These are phyloP conservation scores for Xylariaceae sp. DNA, from an alignment of 2,329 filamentous ascomycete species.

Conservation along the genomic window DNA sequence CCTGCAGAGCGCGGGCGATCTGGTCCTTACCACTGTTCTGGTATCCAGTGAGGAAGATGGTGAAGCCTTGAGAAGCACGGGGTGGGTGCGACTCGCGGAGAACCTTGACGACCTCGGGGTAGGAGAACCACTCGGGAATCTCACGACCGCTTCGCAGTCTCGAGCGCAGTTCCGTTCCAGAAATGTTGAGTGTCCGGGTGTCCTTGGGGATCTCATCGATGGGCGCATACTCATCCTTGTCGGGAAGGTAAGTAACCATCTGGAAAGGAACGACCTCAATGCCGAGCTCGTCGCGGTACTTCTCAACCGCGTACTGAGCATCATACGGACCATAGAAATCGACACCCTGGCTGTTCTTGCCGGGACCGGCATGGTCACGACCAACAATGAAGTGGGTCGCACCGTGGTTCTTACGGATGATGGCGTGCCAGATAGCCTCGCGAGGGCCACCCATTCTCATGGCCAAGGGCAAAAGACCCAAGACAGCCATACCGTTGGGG, in stretches of 20 bases:
- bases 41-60: constrained; percentile 95
- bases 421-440: constrained; percentile 99
- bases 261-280: constrained; percentile 99
- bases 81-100: constrained; percentile 94
- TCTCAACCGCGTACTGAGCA: constrained; percentile 91
- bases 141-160: constrained; percentile 87
- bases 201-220: constrained; percentile 83
- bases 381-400: constrained; percentile 99
- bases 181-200: constrained; percentile 81
- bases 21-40: constrained; percentile 96
- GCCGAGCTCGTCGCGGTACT: constrained; percentile 92
- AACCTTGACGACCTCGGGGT: constrained; percentile 95
- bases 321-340: constrained; percentile 99
- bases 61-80: constrained; percentile 89
- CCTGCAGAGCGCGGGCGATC: constrained; percentile 89
- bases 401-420: constrained; percentile 99
- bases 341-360: constrained; percentile 94
- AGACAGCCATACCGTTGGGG: constrained; percentile 97
- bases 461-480: constrained; percentile 88
- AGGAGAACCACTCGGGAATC: constrained; percentile 99
- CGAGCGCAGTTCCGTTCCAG: constrained; percentile 82
- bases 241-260: constrained; percentile 98
- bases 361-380: constrained; percentile 94
- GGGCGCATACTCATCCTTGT: constrained; percentile 92
- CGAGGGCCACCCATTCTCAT: constrained; percentile 99